Percentiles rank a stretch among this genome's conserved stretches.
These are phyloP conservation scores for Citrus mangshanensis DNA, from an alignment of 345 rosid species.

Conservation along the genomic window DNA sequence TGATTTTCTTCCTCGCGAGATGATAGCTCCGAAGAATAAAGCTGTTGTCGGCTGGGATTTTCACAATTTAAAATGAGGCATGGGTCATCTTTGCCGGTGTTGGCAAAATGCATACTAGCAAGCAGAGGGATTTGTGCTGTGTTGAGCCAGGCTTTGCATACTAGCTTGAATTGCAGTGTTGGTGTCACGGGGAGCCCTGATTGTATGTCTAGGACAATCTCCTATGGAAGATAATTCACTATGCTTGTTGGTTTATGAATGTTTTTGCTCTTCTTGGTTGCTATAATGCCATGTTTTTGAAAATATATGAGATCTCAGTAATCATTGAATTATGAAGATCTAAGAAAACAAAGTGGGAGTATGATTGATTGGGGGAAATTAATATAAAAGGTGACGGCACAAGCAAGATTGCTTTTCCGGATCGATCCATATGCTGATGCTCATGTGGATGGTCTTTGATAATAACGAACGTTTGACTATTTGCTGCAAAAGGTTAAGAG, in stretches of 20 bases:
- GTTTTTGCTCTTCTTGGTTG: background rate
- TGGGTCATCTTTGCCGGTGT: slow-evolving; percentile 21
- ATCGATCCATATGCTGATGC: no score
- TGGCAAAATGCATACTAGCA: slow-evolving; percentile 2
- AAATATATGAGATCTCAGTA: background rate
- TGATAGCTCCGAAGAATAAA: slow-evolving; percentile 33
- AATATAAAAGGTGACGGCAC: no score
- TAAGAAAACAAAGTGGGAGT: no score
- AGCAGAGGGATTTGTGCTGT: slow-evolving; percentile 27
- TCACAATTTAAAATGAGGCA: slow-evolving; percentile 42
- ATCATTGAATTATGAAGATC: no score
- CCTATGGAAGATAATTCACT: slow-evolving; percentile 28
- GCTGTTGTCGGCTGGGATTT: slow-evolving; percentile 36
- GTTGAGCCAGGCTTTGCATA: slow-evolving; percentile 36
- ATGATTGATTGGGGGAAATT: no score
- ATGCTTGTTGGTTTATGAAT: background rate
- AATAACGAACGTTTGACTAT: no score
- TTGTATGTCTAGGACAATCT: slow-evolving; percentile 26
- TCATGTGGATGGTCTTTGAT: no score
- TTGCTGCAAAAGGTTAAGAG: background rate
- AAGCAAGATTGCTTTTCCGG: no score
- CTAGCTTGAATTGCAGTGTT: slow-evolving; percentile 34
- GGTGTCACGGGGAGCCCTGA: slow-evolving; percentile 38
- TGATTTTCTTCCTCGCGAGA: background rate
- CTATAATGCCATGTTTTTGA: background rate